Conservation (phyloP, 2,329 filamentous ascomycete species). For the Monosporascus sp. region DNA sequence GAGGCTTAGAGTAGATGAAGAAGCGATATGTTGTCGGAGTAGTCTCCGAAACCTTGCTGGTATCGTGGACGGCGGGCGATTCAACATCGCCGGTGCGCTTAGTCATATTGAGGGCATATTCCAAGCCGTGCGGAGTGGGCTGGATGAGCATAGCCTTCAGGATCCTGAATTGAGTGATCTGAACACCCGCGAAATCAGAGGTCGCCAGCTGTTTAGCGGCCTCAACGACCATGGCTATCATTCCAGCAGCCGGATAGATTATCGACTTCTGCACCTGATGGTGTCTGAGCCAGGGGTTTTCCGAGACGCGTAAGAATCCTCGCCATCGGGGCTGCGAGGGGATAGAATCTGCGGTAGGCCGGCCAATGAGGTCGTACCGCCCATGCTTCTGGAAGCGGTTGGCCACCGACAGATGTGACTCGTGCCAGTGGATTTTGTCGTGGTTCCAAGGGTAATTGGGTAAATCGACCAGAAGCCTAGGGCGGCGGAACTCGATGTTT, state of each 20-base stretch:
- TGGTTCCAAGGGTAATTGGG: constrained; percentile 53
- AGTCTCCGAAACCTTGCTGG: constrained; percentile 11
- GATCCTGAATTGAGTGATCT: constrained; percentile 41
- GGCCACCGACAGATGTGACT: constrained; percentile 39
- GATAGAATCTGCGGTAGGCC: constrained; percentile 37
- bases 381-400: constrained; percentile 39
- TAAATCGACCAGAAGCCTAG: constrained; percentile 34
- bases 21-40: constrained; percentile 29
- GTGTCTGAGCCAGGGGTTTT: constrained; percentile 48
- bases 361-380: constrained; percentile 47
- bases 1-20: constrained; percentile 40
- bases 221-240: constrained; percentile 44
- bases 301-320: constrained; percentile 40
- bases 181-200: constrained; percentile 29
- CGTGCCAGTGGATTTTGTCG: constrained; percentile 46
- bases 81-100: background rate
- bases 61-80: background rate
- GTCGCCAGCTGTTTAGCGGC: constrained; percentile 35
- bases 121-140: constrained; percentile 39
- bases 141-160: constrained; percentile 47
- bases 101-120: constrained; percentile 42
- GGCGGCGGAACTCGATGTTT: constrained; percentile 6
- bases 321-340: constrained; percentile 43
- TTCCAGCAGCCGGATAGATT: constrained; percentile 46
- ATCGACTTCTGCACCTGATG: constrained; percentile 46